These are phyloP conservation scores for Mortierella hygrophila DNA, from an alignment of 192 early-diverging fungal genomes.

Conservation along the genomic window DNA sequence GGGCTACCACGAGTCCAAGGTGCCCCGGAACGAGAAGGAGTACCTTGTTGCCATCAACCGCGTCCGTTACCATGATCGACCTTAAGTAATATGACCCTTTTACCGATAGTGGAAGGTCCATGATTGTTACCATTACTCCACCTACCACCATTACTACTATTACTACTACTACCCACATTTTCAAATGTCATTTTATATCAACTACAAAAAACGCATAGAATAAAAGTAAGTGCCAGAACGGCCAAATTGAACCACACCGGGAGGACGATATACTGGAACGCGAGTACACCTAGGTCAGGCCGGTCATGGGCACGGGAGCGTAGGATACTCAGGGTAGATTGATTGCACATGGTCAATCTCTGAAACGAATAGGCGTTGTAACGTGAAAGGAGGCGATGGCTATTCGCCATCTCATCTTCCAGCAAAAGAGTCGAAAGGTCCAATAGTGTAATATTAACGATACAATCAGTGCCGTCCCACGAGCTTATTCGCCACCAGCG, in stretches of 20 bases:
- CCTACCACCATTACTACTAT: not conserved
- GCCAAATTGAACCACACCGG: not conserved
- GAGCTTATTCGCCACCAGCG: not conserved
- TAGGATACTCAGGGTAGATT: too few relatives aligned
- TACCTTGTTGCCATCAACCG: conserved; percentile 72
- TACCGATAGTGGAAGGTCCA: not conserved
- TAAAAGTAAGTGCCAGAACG: not conserved
- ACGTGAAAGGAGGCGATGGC: not conserved
- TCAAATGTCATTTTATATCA: too few relatives aligned
- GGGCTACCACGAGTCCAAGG: conserved; percentile 73
- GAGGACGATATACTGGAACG: too few relatives aligned
- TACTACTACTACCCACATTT: not conserved
- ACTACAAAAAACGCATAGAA: not conserved
- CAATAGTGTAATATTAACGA: not conserved
- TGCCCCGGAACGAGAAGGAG: conserved; percentile 54
- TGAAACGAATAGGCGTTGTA: not conserved
- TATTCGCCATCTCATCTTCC: not conserved
- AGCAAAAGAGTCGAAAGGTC: not conserved
- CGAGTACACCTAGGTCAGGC: too few relatives aligned
- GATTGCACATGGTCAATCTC: too few relatives aligned
- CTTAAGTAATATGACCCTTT: not conserved
- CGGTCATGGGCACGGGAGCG: too few relatives aligned
- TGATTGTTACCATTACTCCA: not conserved
- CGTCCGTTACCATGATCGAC: conserved; percentile 64
- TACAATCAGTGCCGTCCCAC: not conserved